A percentile compares a stretch with the other conserved stretches of the same genome.
Evolutionary conservation across 768 basidiomycete genomes (phyloP).

Genomic region (Tulasnella sp.): DNA sequence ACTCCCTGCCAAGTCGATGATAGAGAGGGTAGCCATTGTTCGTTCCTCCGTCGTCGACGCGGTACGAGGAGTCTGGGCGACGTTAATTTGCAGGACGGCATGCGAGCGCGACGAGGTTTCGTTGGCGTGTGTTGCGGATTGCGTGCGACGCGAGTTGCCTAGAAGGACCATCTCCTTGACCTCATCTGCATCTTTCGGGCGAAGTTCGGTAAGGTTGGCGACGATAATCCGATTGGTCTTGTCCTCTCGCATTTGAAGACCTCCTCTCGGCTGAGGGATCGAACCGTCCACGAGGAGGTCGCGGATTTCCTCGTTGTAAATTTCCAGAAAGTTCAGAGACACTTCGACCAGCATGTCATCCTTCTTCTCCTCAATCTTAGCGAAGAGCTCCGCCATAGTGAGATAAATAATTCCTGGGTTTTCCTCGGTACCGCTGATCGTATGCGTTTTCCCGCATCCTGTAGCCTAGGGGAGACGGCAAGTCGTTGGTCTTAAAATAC

Average conservation of each 20-base stretch:
- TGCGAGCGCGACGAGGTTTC: slow-evolving; percentile 95
- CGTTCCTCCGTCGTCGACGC: slow-evolving; percentile 71
- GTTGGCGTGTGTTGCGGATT: slow-evolving; percentile 93
- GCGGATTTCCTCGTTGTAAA: slow-evolving; percentile 98
- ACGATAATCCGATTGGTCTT: slow-evolving; percentile 72
- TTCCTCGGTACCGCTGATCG: slow-evolving; percentile 80
- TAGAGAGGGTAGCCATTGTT: slow-evolving; percentile 84
- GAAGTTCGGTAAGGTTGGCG: slow-evolving; percentile 68
- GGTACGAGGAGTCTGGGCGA: slow-evolving; percentile 77
- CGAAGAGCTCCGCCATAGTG: slow-evolving; percentile 95
- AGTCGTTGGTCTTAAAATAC: slow-evolving; percentile 1
- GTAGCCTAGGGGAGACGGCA: slow-evolving; percentile 55
- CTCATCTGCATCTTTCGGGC: slow-evolving; percentile 75
- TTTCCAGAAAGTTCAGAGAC: slow-evolving; percentile 91
- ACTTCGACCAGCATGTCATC: slow-evolving; percentile 83
- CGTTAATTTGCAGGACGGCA: slow-evolving; percentile 92
- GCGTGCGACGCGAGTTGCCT: slow-evolving; percentile 81
- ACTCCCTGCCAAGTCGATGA: slow-evolving; percentile 96
- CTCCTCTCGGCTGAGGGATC: slow-evolving; percentile 57
- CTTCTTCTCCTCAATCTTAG: slow-evolving; percentile 74
- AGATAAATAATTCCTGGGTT: slow-evolving; percentile 94
- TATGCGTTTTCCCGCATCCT: slow-evolving; percentile 99
- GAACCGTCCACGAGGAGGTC: slow-evolving; percentile 78
- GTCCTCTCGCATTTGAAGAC: slow-evolving; percentile 89
- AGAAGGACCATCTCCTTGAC: slow-evolving; percentile 87